Percentiles rank a stretch among this genome's conserved stretches.
Evolutionary conservation across 768 basidiomycete genomes (phyloP).

Genomic region (Xerocomellus dryophilus): DNA sequence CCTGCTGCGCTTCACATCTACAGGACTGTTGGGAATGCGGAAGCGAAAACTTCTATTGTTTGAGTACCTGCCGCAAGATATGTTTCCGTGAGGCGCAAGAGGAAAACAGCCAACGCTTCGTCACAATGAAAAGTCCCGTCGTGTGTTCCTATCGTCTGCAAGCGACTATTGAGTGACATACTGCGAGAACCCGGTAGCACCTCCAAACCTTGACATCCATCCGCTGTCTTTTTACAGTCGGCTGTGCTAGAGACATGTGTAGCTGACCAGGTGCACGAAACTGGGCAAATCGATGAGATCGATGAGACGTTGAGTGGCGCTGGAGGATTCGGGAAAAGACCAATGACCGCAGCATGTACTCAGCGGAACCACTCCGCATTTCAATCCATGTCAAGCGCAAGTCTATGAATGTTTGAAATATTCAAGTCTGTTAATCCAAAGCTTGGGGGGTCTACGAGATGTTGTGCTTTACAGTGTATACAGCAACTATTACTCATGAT

Average conservation of each 20-base stretch:
- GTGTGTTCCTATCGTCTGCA: constrained; percentile 86
- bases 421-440: background rate
- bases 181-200: background rate
- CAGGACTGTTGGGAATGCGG: constrained; percentile 1
- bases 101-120: constrained; percentile 90
- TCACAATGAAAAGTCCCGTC: constrained; percentile 97
- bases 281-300: constrained; percentile 1
- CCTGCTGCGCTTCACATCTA: constrained; percentile 69
- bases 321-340: background rate
- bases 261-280: background rate
- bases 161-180: background rate
- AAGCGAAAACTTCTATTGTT: background rate
- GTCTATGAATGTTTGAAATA: background rate
- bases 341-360: background rate
- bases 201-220: constrained; percentile 39
- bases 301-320: background rate
- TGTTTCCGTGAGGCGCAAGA: constrained; percentile 71
- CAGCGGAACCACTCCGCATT: background rate
- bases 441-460: constrained; percentile 14
- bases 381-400: background rate
- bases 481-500: constrained; percentile 19
- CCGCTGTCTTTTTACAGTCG: constrained; percentile 41
- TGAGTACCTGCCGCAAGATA: constrained; percentile 72
- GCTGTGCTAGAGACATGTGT: constrained; percentile 25
- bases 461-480: constrained; percentile 23